Evolutionary conservation across 139 green algal genomes (phyloP).

Genomic region (Eudorina sp.): DNA sequence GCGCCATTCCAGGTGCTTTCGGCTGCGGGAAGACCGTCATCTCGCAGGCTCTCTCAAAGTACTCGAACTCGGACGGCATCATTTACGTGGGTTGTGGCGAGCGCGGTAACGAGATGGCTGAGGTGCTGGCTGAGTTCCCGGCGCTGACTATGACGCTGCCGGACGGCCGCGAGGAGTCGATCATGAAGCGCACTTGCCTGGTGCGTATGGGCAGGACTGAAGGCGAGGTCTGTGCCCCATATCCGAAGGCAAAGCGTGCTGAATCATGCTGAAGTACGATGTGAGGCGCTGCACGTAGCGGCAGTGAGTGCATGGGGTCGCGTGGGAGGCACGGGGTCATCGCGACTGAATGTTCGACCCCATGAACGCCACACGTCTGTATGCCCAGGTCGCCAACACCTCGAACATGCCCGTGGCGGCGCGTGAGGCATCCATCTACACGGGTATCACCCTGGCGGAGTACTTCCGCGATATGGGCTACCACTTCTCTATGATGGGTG

Average conservation of each 20-base stretch:
- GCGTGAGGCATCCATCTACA: constrained; percentile 99
- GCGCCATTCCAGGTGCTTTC: constrained; percentile 98
- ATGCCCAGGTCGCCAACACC: constrained; percentile 94
- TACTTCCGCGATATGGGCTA: constrained; percentile 99
- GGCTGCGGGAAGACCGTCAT: constrained; percentile 99
- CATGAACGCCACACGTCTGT: background rate
- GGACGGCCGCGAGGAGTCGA: constrained; percentile 96
- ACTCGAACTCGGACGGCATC: constrained; percentile 98
- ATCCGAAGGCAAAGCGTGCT: too few relatives aligned
- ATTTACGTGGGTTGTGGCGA: constrained; percentile 99
- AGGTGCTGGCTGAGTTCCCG: constrained; percentile 96
- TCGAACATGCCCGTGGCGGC: constrained; percentile 99
- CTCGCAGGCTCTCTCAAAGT: constrained; percentile 98
- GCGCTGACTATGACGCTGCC: constrained; percentile 98
- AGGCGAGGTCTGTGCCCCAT: too few relatives aligned
- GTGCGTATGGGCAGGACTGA: constrained; percentile 55
- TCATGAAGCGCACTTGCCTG: constrained; percentile 99
- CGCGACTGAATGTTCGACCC: too few relatives aligned
- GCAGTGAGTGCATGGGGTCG: too few relatives aligned
- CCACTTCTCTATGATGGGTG: constrained; percentile 96
- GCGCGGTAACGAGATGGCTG: constrained; percentile 93
- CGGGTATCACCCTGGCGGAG: constrained; percentile 98
- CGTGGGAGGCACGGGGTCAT: too few relatives aligned
- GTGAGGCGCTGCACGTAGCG: too few relatives aligned
- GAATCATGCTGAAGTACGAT: too few relatives aligned